These are phyloP conservation scores for Globisporangium iwayamae DNA, from an alignment of 352 stramenopile species.

Conservation along the genomic window DNA sequence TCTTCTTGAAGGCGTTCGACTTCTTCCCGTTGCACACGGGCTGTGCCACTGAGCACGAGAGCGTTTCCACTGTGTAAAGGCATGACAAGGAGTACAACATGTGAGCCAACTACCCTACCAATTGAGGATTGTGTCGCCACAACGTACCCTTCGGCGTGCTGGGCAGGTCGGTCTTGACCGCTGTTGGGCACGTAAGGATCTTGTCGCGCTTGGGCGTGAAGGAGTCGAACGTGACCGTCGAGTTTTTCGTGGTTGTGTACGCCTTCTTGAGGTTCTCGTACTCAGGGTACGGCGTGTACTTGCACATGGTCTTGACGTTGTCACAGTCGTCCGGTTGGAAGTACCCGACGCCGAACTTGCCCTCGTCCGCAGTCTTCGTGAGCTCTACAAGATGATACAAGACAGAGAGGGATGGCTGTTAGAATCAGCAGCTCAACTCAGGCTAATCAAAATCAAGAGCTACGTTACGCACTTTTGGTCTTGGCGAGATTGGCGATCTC, in stretches of 20 bases:
- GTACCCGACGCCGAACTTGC: conserved; percentile 75
- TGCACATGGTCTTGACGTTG: conserved; percentile 45
- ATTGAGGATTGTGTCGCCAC: too few relatives aligned
- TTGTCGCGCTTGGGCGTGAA: conserved; percentile 33
- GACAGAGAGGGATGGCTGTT: background rate
- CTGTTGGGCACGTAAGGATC: conserved; percentile 40
- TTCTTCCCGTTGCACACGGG: conserved; percentile 54
- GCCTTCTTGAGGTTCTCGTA: conserved; percentile 66
- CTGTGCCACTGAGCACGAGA: conserved; percentile 47
- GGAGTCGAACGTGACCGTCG: conserved; percentile 35
- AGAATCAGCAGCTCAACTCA: background rate
- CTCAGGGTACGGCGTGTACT: conserved; percentile 69
- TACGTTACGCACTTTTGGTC: conserved; percentile 19
- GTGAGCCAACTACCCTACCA: background rate
- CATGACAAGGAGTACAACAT: conserved; percentile 3
- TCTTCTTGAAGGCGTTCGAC: conserved; percentile 56
- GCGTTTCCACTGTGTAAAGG: conserved; percentile 27
- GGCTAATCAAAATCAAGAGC: too few relatives aligned
- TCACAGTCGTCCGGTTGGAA: conserved; percentile 69
- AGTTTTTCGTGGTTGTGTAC: conserved; percentile 68
- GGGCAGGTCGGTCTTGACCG: conserved; percentile 27
- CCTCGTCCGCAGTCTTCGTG: conserved; percentile 30
- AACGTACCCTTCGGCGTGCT: conserved; percentile 31
- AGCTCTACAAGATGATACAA: conserved; percentile 17
- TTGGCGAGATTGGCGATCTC: conserved; percentile 53